Conservation (phyloP, 495 filamentous ascomycete genomes). For the Talaromyces proteolyticus region DNA sequence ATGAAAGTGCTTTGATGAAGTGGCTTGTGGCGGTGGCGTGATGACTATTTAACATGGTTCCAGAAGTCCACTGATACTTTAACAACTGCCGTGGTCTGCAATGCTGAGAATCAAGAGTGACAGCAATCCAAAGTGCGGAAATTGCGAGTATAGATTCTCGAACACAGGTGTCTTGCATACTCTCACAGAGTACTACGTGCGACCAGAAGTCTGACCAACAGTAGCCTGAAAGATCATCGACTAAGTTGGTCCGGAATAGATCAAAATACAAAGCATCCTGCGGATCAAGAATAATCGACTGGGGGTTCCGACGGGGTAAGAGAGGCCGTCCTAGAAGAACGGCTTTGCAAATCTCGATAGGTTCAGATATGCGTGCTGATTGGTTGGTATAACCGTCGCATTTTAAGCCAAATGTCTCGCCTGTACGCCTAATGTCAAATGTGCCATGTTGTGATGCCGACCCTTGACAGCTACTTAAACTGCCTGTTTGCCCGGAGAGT, state of each 20-base stretch:
- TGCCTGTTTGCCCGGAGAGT: no score
- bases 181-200: constrained; percentile 28
- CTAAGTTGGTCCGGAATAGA: constrained; percentile 49
- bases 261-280: constrained; percentile 28
- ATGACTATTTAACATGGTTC: constrained; percentile 53
- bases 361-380: no score
- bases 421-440: constrained; percentile 9
- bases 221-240: constrained; percentile 54
- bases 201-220: constrained; percentile 57
- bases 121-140: background rate
- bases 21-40: background rate
- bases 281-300: constrained; percentile 12
- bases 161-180: background rate
- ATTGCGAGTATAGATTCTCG: background rate
- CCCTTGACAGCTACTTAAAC: no score
- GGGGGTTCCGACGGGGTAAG: constrained; percentile 2
- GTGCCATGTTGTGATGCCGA: background rate
- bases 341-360: no score
- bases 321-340: background rate
- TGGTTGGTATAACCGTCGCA: constrained; percentile 27
- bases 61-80: constrained; percentile 49
- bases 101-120: constrained; percentile 41
- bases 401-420: constrained; percentile 28
- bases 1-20: background rate
- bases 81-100: constrained; percentile 52